phyloP scores from a whole-genome alignment of 1,284 basidiomycete genomes.

The Trametes hirsuta region DNA sequence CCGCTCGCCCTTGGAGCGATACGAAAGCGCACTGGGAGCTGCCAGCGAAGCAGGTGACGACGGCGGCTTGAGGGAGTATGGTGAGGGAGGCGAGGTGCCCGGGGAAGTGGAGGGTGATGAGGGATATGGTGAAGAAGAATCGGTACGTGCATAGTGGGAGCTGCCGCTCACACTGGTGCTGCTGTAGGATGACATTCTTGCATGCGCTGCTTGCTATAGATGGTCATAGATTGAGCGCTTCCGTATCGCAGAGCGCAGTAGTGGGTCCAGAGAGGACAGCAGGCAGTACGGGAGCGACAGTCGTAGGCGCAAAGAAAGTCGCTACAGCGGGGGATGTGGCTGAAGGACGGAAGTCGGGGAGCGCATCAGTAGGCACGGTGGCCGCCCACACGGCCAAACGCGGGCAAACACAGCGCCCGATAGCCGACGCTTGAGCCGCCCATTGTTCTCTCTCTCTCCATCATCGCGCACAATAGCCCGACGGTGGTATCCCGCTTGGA shows the following conservation, averaged over 20 bases:
- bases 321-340: neutral
- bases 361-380: constrained; percentile 15
- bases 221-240: constrained; percentile 13
- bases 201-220: neutral
- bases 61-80: constrained; percentile 11
- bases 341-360: constrained; percentile 13
- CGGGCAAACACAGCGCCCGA: constrained; percentile 13
- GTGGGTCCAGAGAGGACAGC: constrained; percentile 3
- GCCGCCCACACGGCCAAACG: constrained; percentile 24
- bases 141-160: constrained; percentile 19
- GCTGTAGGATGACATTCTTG: constrained; percentile 26
- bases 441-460: constrained; percentile 4
- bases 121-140: constrained; percentile 15
- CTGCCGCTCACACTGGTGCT: constrained; percentile 25
- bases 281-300: neutral
- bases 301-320: neutral
- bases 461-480: neutral
- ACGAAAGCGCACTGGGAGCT: neutral
- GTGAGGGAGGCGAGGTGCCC: constrained; percentile 11
- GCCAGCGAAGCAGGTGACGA: constrained; percentile 5
- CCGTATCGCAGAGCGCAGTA: constrained; percentile 5
- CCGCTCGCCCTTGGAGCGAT: neutral
- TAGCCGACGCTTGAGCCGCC: constrained; percentile 1
- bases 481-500: neutral
- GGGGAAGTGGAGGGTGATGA: constrained; percentile 22